Evolutionary conservation across 768 basidiomycete species (phyloP).

Genomic region (Auricularia cornea): DNA sequence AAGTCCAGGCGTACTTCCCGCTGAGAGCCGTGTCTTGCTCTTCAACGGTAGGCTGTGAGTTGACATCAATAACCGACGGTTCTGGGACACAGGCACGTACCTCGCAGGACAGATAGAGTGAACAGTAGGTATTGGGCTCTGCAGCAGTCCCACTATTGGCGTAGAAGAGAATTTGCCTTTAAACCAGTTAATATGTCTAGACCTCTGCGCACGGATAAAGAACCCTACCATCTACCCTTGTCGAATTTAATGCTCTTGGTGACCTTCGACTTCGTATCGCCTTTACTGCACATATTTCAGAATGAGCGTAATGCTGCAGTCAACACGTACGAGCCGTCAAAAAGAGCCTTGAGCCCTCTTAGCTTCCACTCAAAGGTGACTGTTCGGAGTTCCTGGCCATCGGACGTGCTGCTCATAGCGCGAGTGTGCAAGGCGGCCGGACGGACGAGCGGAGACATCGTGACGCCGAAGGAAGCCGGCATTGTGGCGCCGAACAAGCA

Average conservation of each 20-base stretch:
- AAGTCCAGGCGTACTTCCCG: constrained; percentile 39
- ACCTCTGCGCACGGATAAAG: constrained; percentile 18
- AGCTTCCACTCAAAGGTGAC: constrained; percentile 62
- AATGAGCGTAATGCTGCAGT: no score
- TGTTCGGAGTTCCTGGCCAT: constrained; percentile 4
- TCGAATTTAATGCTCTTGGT: constrained; percentile 73
- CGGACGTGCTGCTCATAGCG: neutral
- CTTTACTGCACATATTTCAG: constrained; percentile 35
- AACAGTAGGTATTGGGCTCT: constrained; percentile 38
- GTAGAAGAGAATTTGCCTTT: constrained; percentile 67
- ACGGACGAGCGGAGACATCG: no score
- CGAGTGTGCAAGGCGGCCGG: no score
- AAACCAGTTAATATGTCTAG: constrained; percentile 7
- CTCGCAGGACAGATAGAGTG: constrained; percentile 76
- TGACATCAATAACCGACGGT: no score
- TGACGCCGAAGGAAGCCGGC: no score
- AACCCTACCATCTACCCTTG: constrained; percentile 64
- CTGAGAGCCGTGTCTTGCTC: constrained; percentile 61
- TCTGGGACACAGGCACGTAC: constrained; percentile 39
- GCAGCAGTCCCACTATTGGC: constrained; percentile 62
- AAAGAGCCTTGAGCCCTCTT: constrained; percentile 57
- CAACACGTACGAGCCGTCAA: constrained; percentile 52
- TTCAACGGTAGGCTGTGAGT: constrained; percentile 67
- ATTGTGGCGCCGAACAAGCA: no score
- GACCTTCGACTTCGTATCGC: constrained; percentile 69